Evolutionary conservation across 352 stramenopile genomes (phyloP).

Genomic region (Aphanomyces invadans): DNA sequence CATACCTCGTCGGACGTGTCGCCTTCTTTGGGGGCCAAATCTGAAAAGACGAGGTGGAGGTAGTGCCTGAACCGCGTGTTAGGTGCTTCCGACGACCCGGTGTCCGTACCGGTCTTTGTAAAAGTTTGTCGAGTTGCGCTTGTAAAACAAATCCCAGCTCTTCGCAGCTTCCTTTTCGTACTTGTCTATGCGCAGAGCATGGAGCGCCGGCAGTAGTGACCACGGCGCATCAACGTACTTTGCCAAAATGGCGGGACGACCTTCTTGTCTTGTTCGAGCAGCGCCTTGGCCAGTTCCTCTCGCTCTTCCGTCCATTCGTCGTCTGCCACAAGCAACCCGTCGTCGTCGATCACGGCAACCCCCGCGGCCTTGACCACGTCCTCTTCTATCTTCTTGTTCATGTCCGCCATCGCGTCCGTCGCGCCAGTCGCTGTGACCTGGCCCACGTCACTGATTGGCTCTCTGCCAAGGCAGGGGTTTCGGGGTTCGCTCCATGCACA

Average conservation of each 20-base stretch:
- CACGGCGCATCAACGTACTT: too few species aligned
- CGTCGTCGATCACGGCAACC: slow-evolving; percentile 55
- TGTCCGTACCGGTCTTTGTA: slow-evolving; percentile 85
- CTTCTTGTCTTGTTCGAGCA: slow-evolving; percentile 66
- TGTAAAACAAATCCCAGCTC: slow-evolving; percentile 94
- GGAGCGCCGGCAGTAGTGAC: too few species aligned
- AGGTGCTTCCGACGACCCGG: background rate
- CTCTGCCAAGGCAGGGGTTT: background rate
- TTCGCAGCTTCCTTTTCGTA: slow-evolving; percentile 76
- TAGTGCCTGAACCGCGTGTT: slow-evolving; percentile 61
- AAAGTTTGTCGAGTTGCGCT: slow-evolving; percentile 89
- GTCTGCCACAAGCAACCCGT: slow-evolving; percentile 56
- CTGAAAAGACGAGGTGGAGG: slow-evolving; percentile 86
- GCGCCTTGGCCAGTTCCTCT: slow-evolving; percentile 55
- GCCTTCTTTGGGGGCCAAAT: slow-evolving; percentile 61
- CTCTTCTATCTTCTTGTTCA: slow-evolving; percentile 65
- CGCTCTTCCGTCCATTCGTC: slow-evolving; percentile 80
- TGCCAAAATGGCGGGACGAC: slow-evolving; percentile 75
- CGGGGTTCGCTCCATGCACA: background rate
- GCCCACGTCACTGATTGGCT: background rate
- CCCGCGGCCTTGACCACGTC: slow-evolving; percentile 62
- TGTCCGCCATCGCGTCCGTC: slow-evolving; percentile 19
- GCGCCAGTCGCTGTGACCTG: background rate
- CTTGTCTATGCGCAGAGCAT: too few species aligned
- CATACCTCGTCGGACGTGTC: background rate